Base-by-base conservation (phyloP, 1,139 yeast genomes). In the Candida frijolesensis region DNA sequence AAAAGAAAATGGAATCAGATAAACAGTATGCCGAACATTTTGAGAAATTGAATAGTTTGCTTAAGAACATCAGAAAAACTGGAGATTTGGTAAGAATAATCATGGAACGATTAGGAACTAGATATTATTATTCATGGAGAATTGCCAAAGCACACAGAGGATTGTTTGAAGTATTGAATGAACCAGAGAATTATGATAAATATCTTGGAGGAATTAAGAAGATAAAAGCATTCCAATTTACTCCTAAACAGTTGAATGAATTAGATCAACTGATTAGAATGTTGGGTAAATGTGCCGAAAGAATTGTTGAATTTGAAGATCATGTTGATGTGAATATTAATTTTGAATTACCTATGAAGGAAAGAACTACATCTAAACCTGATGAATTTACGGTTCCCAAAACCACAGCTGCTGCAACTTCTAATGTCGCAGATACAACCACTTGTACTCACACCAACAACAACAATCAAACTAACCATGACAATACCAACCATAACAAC, bases 91-190 rank as follows among this genome's bases (percentile, higher is more conserved):
- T 71, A 5, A 65, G 72, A 42, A 67, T 71, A 1, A 67, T 67
- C 1, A 68, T 71, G 15, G 65, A 70, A 1, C 70, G 65, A 48
- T 60, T 72, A n/a, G 71, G 80, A 47, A 68, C 74, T 46, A 63
- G 78, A 41, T 78, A 79, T 58, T 80, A 74, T 57, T 73, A 72
- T 59, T 81, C 83, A 0, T 79, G 84, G 84, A 68, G 76, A 57
- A 67, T 74, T n/a, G 70, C 76, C 35, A 79, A 77, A 51, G 74
- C 76, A 2, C 80, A 76, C 49, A 66, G 71, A 0, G 67, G 55
- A 43, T 57, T 69, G 39, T 61, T 72, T 52, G 64, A 63, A 44
- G 59, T 64, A 0, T 61, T 70, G 14, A 68, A 71, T 18, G 57
- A 60, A 5, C 54, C 59, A 46, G 69, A 65, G 1, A 73, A 73